A percentile compares a stretch with the other conserved stretches of the same genome.
Conservation (phyloP, 106 monocot genomes). For the Acorus calamus region DNA sequence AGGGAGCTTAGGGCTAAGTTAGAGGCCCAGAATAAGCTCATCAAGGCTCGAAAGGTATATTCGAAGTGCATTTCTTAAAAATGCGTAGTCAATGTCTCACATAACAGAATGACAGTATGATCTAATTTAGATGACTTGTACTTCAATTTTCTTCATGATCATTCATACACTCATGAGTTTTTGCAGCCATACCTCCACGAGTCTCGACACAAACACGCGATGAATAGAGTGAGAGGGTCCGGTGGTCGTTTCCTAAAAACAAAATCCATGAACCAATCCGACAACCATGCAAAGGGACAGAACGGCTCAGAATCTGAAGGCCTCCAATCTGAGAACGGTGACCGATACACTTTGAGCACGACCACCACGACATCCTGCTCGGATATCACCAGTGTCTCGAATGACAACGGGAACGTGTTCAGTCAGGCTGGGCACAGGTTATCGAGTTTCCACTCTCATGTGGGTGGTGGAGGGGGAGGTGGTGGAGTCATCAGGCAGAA, state of each 20-base stretch:
- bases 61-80: not conserved
- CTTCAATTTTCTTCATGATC: too few species aligned
- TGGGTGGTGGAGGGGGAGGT: not conserved
- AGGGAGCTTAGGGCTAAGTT: constrained; percentile 38
- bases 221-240: constrained; percentile 35
- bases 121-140: too few species aligned
- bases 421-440: constrained; percentile 13
- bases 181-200: constrained; percentile 35
- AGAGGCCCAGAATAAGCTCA: constrained; percentile 42
- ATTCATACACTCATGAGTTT: not conserved
- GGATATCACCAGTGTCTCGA: constrained; percentile 8
- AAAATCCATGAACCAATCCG: constrained; percentile 11
- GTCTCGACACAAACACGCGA: constrained; percentile 28
- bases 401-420: constrained; percentile 8
- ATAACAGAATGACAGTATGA: too few species aligned
- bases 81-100: too few species aligned
- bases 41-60: constrained; percentile 43
- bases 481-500: constrained; percentile 4
- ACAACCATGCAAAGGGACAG: constrained; percentile 1
- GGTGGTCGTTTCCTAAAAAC: constrained; percentile 37
- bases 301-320: constrained; percentile 3
- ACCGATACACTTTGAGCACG: not conserved
- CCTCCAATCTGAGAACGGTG: constrained; percentile 1
- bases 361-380: constrained; percentile 14
- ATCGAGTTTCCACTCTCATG: constrained; percentile 8